A percentile compares a stretch with the other conserved stretches of the same genome.
phyloP scores from a whole-genome alignment of 2,329 filamentous ascomycete species.

The Ascochyta koolunga region DNA sequence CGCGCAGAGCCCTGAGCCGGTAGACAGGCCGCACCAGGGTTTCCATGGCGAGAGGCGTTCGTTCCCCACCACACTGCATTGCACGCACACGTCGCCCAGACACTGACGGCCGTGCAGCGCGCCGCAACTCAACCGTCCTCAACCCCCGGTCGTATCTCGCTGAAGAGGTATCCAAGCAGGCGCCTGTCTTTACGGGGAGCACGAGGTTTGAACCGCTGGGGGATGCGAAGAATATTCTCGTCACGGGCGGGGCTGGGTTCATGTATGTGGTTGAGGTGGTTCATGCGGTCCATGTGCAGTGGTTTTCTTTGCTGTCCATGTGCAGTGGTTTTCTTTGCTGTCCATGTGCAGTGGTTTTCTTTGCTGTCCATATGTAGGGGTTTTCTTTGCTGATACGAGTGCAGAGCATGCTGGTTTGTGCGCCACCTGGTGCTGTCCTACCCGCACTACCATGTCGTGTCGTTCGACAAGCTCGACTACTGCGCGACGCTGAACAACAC shows the following conservation, averaged over 20 bases:
- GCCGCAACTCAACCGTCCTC: slow-evolving; percentile 48
- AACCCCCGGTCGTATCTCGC: slow-evolving; percentile 55
- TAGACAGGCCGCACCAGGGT: slow-evolving; percentile 7
- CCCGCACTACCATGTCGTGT: slow-evolving; percentile 77
- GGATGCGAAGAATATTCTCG: slow-evolving; percentile 79
- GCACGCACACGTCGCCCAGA: slow-evolving; percentile 1
- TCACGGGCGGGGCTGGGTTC: slow-evolving; percentile 84
- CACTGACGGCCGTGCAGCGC: slow-evolving; percentile 30
- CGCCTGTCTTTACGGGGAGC: slow-evolving; percentile 71
- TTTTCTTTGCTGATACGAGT: slow-evolving; percentile 19
- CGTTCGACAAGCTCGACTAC: slow-evolving; percentile 85
- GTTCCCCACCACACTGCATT: slow-evolving; percentile 16
- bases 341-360: no score
- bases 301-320: no score
- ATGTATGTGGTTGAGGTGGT: no score
- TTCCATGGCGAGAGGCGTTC: slow-evolving; percentile 42
- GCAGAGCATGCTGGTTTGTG: slow-evolving; percentile 80
- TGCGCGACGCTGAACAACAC: slow-evolving; percentile 83
- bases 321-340: no score
- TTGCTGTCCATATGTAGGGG: no score
- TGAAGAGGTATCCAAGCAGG: slow-evolving; percentile 72
- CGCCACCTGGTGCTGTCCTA: slow-evolving; percentile 79
- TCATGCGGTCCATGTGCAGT: no score
- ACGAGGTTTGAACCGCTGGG: slow-evolving; percentile 72
- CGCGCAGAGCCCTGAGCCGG: slow-evolving; percentile 30